Evolutionary conservation across 2,329 filamentous ascomycete genomes (phyloP), one percentile per base, ranked within the genome.

Genomic region (Ceratocystis ficicola): DNA sequence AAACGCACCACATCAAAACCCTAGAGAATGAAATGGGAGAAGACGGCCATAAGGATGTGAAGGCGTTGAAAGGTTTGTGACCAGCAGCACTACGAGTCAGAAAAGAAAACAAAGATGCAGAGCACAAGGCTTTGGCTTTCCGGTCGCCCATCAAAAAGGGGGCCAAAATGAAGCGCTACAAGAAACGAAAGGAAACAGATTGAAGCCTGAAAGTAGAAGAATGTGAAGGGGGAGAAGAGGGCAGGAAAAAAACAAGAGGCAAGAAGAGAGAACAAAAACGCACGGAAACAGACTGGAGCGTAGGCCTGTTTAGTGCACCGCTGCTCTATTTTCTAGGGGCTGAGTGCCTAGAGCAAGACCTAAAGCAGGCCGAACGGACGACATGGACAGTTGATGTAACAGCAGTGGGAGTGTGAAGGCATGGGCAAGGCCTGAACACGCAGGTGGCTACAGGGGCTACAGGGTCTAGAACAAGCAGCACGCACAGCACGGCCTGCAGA

Each of bases 131-230:
- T 32, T 32, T 32, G 32, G 32, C 32, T 32, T 32, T 32, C 28
- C 28, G 50, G 22, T 28, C 12, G 50, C 12, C 52, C 52, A 57
- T 57, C 52, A 57, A 57, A 57, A 50, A 57, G 30, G 30, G 52
- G 52, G 52, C 22, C 32, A 28, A 20, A 15, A 30, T 57, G 15
- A 17, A 57, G 52, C 22, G 20, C 52, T 57, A 12, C 6, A n/a
- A 28, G 25, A 30, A 57, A 57, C 8, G 50, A 55, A 55, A 20
- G 20, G 50, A 25, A 55, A 25, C 32, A 25, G 52, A 57, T 30
- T 57, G 52, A 57, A 57, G 52, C 25, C 52, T 32, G 22, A 32
- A 32, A 57, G 52, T 36, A 57, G 52, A 57, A 15, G 25, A 30
- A 22, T 57, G 17, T 57, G 22, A 30, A 57, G 25, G 52, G 50